phyloP scores from a whole-genome alignment of 805 yeast species.

The Ogataea angusta region DNA sequence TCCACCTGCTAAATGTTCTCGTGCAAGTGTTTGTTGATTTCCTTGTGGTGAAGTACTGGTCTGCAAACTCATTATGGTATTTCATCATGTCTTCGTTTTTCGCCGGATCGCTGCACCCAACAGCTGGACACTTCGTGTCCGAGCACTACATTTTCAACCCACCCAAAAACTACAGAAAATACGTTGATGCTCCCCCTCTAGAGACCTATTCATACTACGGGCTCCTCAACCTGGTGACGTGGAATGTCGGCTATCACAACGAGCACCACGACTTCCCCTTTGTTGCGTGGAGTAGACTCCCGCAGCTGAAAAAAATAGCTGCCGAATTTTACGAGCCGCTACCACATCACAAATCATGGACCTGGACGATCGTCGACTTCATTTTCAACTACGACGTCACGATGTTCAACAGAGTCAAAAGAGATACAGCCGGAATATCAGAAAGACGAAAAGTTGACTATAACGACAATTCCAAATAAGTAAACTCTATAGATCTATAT shows the following conservation, averaged over 20 bases:
- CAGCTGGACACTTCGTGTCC: constrained; percentile 95
- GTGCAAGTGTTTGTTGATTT: constrained; percentile 59
- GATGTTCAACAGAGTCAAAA: constrained; percentile 79
- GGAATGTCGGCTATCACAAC: constrained; percentile 93
- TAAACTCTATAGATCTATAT: neutral
- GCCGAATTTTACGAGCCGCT: constrained; percentile 77
- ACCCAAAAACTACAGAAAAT: constrained; percentile 31
- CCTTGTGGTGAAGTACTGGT: constrained; percentile 57
- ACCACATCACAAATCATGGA: constrained; percentile 78
- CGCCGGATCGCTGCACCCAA: constrained; percentile 91
- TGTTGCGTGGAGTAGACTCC: constrained; percentile 83
- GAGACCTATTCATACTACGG: constrained; percentile 94
- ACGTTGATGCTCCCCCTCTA: constrained; percentile 49
- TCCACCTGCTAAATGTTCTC: constrained; percentile 68
- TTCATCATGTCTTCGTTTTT: constrained; percentile 74
- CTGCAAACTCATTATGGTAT: constrained; percentile 60
- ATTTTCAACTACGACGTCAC: constrained; percentile 63
- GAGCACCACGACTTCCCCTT: constrained; percentile 97
- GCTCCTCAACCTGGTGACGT: constrained; percentile 66
- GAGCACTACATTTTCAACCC: constrained; percentile 82
- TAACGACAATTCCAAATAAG: constrained; percentile 32
- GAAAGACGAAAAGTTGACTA: constrained; percentile 32
- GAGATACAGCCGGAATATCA: constrained; percentile 40
- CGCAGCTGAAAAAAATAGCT: constrained; percentile 62
- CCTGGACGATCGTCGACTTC: constrained; percentile 69